These are phyloP conservation scores for Aspergillus fumigatiaffinis DNA, from an alignment of 2,329 filamentous ascomycete species.

Conservation along the genomic window DNA sequence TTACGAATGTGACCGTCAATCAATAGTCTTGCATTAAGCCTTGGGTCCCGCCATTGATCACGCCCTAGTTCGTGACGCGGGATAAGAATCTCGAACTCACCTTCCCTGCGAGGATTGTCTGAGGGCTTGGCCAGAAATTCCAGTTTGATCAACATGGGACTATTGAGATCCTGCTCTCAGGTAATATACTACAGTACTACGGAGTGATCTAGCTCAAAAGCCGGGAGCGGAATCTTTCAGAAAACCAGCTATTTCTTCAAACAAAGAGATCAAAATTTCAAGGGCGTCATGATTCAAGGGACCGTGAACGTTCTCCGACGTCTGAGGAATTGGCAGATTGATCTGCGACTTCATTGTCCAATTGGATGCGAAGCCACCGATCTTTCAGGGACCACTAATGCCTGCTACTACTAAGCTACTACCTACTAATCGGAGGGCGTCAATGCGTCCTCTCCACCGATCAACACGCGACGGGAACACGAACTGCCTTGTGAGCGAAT, in stretches of 20 bases:
- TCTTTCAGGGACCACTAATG: not conserved
- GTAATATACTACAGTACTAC: not conserved
- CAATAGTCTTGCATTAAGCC: not conserved
- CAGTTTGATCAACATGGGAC: not conserved
- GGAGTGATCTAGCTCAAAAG: not conserved
- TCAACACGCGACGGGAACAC: not conserved
- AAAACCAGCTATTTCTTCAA: not conserved
- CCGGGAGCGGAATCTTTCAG: not conserved
- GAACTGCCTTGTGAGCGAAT: not conserved
- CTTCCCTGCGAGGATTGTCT: not conserved
- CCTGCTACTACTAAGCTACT: not conserved
- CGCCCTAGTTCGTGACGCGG: not conserved
- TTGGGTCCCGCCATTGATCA: not conserved
- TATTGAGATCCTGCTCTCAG: not conserved
- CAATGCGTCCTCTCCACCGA: not conserved
- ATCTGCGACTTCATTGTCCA: not conserved
- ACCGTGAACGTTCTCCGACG: not conserved
- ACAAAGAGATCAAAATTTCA: no score
- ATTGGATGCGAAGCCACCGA: not conserved
- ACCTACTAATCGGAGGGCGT: not conserved
- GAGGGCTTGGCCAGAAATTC: not conserved
- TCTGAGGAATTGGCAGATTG: not conserved
- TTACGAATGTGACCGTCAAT: not conserved
- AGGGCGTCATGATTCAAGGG: not conserved
- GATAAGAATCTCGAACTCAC: not conserved